Percentiles rank a stretch among this genome's conserved stretches.
Conservation (phyloP, 1,284 basidiomycete genomes). For the Boletus smithii region DNA sequence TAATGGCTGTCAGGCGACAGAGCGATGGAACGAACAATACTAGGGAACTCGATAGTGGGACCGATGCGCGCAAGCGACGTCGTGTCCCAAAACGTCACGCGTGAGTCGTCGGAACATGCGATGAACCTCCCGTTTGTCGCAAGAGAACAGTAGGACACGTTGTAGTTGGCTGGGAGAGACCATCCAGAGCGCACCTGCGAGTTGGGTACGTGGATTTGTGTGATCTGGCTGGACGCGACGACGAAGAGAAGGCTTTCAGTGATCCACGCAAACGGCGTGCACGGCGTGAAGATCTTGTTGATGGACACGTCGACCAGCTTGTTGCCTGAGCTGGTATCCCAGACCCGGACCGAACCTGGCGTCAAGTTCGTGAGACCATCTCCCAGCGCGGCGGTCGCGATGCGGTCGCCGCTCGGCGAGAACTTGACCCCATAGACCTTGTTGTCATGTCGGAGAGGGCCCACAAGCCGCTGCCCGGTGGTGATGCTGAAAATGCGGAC, state of each 20-base stretch:
- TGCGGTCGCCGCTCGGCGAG: slow-evolving; percentile 1
- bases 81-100: neutral
- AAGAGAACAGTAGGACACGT: slow-evolving; percentile 1
- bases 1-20: slow-evolving; percentile 1
- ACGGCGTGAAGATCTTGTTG: slow-evolving; percentile 5
- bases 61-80: neutral
- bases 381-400: neutral
- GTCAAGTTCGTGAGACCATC: slow-evolving; percentile 2
- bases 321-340: neutral
- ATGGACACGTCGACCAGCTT: slow-evolving; percentile 5
- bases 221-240: slow-evolving; percentile 1
- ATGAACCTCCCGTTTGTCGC: slow-evolving; percentile 11
- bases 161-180: neutral
- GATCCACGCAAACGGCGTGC: slow-evolving; percentile 1
- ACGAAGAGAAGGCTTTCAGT: slow-evolving; percentile 2
- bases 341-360: slow-evolving; percentile 1
- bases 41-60: neutral
- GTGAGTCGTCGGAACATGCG: neutral
- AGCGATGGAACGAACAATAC: neutral
- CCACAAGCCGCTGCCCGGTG: neutral
- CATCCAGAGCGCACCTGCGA: slow-evolving; percentile 1
- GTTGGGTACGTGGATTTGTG: slow-evolving; percentile 1
- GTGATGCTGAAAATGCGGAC: neutral
- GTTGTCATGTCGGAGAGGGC: slow-evolving; percentile 1
- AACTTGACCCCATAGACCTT: slow-evolving; percentile 4